Evolutionary conservation across 1,139 yeast genomes (phyloP).

Genomic region (Blastobotrys persicus): DNA sequence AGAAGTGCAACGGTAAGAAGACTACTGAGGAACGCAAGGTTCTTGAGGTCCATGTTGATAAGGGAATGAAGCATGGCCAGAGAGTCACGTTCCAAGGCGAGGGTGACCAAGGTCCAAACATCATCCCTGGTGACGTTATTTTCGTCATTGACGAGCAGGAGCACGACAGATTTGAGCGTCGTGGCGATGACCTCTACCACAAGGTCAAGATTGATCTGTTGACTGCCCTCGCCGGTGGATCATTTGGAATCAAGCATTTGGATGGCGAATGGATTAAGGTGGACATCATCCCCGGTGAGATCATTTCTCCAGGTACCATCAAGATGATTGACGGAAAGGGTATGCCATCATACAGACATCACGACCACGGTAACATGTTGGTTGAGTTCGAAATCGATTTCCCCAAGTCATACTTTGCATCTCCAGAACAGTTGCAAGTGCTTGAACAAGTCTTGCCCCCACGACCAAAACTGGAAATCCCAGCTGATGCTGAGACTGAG

Average conservation of each 20-base stretch:
- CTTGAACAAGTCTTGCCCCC: constrained; percentile 46
- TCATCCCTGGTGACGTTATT: constrained; percentile 94
- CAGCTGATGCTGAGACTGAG: constrained; percentile 51
- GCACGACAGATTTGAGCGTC: constrained; percentile 77
- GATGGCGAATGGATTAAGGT: constrained; percentile 82
- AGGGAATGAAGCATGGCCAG: constrained; percentile 97
- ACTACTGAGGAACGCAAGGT: constrained; percentile 85
- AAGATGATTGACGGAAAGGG: constrained; percentile 91
- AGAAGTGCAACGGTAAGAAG: constrained; percentile 84
- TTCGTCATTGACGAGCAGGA: constrained; percentile 88
- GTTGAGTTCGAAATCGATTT: constrained; percentile 52
- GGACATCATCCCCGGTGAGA: constrained; percentile 85
- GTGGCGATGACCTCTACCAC: constrained; percentile 83
- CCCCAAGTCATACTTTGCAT: constrained; percentile 44
- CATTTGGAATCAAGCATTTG: constrained; percentile 76
- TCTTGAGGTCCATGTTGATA: constrained; percentile 89
- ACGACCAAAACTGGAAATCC: constrained; percentile 35
- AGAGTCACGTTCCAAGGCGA: constrained; percentile 88
- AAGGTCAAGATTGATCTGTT: constrained; percentile 86
- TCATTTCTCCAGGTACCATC: constrained; percentile 76
- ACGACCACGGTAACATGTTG: constrained; percentile 49
- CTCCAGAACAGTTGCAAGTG: constrained; percentile 39
- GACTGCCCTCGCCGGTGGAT: constrained; percentile 97
- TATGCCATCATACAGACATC: constrained; percentile 71
- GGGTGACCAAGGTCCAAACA: constrained; percentile 96